Evolutionary conservation across 768 basidiomycete genomes (phyloP), one percentile per base, ranked within the genome.

Genomic region (Suillus fuscotomentosus): DNA sequence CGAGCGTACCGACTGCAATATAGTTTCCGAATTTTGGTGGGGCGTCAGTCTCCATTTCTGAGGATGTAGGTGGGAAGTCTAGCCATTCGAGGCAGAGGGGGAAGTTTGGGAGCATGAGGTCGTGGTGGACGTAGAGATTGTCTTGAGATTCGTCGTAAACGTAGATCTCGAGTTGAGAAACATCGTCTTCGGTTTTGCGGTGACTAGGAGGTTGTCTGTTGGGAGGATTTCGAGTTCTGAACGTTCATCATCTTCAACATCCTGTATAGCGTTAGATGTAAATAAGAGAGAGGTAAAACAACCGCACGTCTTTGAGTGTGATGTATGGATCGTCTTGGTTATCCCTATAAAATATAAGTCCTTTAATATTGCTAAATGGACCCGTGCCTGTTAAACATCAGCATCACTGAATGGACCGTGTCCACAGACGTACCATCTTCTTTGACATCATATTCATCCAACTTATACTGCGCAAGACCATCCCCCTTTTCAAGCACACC

Each of bases 71-170:
- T n/a, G 90, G 86, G 76, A 95, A 98, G 75, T 99, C 94, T 65
- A 98, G 89, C 97, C 97, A 99, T 82, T 99, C 97, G 64, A 99
- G 91, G 71, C 97, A 99, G 64, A 99, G 89, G 10, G 97, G 97
- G 77, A 98, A 95, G 68, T 94, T 94, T 67, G 97, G 95, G 38
- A 99, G 86, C 89, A 99, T 94, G 75, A 98, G 84, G 76, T 99
- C 97, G 77, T 99, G 97, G 75, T 99, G 97, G 45, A 91, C 92
- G 73, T 95, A 99, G 50, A 99, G 85, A 74, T 94, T 94, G 73
- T 95, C 94, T 78, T 92, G 81, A 0, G 86, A 82, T 72, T 97
- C 95, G 75, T 98, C 95, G 77, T 97, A 99, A 71, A 98, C 89
- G 78, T 97, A 97, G 68, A 97, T 84, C 74, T 99, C 97, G 61